Conservation (phyloP, 768 basidiomycete genomes). For the Crucibulum laeve region DNA sequence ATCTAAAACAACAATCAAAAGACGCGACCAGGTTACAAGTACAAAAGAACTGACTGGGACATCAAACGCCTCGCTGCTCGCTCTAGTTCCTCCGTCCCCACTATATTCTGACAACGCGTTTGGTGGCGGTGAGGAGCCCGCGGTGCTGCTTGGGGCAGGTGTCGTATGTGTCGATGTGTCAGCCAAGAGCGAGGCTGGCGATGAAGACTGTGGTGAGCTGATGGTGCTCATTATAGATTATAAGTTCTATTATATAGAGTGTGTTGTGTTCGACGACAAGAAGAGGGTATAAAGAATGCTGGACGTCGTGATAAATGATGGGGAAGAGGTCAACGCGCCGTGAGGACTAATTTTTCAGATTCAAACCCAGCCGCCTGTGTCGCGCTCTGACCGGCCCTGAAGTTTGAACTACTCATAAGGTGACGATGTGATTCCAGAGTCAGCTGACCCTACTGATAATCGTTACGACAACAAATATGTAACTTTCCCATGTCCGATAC, state of each 20-base stretch:
- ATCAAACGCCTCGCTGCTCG: not conserved
- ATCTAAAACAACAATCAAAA: not conserved
- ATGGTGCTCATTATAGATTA: too few relatives aligned
- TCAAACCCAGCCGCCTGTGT: not conserved
- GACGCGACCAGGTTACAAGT: not conserved
- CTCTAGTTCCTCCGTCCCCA: too few relatives aligned
- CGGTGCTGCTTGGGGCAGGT: not conserved
- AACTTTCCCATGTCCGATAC: too few relatives aligned
- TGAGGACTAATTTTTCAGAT: not conserved
- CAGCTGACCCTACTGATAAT: too few relatives aligned
- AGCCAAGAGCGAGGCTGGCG: not conserved
- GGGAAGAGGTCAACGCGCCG: not conserved
- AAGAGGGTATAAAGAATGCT: too few relatives aligned
- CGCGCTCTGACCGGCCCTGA: conserved; percentile 1
- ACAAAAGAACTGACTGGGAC: not conserved
- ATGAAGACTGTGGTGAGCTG: not conserved
- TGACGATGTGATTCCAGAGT: too few relatives aligned
- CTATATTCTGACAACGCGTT: not conserved
- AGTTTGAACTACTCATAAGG: too few relatives aligned
- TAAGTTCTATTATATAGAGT: too few relatives aligned
- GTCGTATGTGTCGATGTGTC: not conserved
- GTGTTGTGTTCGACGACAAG: too few relatives aligned
- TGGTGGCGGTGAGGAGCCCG: not conserved
- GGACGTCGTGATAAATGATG: not conserved
- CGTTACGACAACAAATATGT: too few relatives aligned